Conservation (phyloP, 805 yeast species). For the Yarrowia divulgata region DNA sequence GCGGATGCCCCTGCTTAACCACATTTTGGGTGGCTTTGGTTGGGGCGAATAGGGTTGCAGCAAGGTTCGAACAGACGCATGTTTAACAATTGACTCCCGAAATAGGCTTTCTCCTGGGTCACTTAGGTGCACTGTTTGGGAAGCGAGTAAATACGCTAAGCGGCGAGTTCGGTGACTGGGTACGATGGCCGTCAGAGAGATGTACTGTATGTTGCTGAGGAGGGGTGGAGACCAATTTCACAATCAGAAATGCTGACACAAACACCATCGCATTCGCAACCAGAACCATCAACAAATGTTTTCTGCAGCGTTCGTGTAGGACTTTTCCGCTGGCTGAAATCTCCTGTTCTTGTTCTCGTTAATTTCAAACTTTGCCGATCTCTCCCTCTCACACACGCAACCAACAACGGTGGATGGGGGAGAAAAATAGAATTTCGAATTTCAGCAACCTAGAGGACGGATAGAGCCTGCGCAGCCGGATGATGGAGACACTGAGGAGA, state of each 20-base stretch:
- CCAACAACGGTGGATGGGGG: background rate
- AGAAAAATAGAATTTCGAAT: background rate
- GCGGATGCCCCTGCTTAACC: slow-evolving; percentile 4
- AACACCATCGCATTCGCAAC: no score
- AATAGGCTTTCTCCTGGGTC: background rate
- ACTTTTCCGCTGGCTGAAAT: background rate
- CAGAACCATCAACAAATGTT: no score
- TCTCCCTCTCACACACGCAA: background rate
- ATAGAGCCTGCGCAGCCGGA: background rate
- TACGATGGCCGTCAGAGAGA: no score
- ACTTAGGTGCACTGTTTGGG: slow-evolving; percentile 1
- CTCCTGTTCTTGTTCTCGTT: background rate
- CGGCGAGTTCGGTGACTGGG: no score
- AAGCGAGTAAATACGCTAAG: slow-evolving; percentile 8
- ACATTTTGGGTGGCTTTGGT: slow-evolving; percentile 13
- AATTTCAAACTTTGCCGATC: background rate
- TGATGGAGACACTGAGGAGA: background rate
- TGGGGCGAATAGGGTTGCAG: slow-evolving; percentile 12
- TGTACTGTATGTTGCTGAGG: no score
- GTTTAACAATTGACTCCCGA: background rate
- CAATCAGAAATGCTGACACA: no score
- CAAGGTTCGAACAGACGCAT: background rate
- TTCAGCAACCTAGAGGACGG: slow-evolving; percentile 2
- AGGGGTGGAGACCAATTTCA: no score
- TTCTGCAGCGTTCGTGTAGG: no score